A percentile compares a stretch with the other conserved stretches of the same genome.
Conservation (phyloP, 208 protist genomes). For the Angomonas ambiguus region DNA sequence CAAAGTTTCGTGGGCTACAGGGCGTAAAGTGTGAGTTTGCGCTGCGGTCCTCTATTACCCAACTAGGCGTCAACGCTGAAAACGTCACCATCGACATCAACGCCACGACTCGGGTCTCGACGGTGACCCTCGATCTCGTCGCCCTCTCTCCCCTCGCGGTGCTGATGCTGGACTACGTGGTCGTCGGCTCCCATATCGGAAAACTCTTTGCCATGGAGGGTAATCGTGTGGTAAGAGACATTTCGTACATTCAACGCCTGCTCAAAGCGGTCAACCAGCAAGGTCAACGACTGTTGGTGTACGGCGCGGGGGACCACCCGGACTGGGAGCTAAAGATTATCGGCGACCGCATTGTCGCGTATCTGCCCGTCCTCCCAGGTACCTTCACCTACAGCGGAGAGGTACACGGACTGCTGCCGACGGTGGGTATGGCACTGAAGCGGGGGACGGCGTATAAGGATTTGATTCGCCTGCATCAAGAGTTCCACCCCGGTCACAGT, state of each 20-base stretch:
- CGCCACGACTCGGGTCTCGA: constrained; percentile 20
- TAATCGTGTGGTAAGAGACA: constrained; percentile 64
- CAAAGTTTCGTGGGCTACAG: constrained; percentile 76
- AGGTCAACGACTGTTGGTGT: constrained; percentile 70
- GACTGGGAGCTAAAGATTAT: constrained; percentile 76
- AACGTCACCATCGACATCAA: constrained; percentile 59
- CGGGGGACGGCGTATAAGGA: constrained; percentile 77
- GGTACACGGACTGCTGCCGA: constrained; percentile 83
- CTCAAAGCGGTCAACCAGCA: constrained; percentile 56
- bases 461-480: constrained; percentile 83
- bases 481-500: constrained; percentile 63
- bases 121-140: constrained; percentile 57
- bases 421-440: constrained; percentile 72
- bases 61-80: constrained; percentile 85
- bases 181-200: constrained; percentile 64
- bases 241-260: constrained; percentile 77
- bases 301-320: constrained; percentile 53
- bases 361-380: constrained; percentile 72
- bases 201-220: constrained; percentile 86
- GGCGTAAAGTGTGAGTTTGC: constrained; percentile 72
- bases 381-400: constrained; percentile 77
- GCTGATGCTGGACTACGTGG: constrained; percentile 82
- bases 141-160: constrained; percentile 79
- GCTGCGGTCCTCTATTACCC: constrained; percentile 83
- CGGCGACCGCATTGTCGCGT: constrained; percentile 81